phyloP scores from a whole-genome alignment of 1,284 basidiomycete genomes.

The Chiua sp. region DNA sequence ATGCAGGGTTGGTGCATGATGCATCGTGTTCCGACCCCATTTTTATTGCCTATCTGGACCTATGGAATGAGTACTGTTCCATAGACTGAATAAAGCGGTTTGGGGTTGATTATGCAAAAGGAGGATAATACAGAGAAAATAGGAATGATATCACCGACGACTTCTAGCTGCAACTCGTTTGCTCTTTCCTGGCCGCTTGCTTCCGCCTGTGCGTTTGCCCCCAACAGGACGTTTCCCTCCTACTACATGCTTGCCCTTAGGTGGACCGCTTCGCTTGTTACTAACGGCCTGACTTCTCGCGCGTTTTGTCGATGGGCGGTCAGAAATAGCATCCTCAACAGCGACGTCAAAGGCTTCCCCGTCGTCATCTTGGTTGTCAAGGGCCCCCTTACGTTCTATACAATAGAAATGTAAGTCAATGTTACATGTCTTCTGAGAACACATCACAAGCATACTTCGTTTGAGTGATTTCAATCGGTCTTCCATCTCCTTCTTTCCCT shows the following conservation, averaged over 20 bases:
- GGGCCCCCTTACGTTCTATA: conserved; percentile 81
- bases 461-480: conserved; percentile 86
- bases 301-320: conserved; percentile 69
- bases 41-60: too few relatives aligned
- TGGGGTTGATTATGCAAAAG: background rate
- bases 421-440: background rate
- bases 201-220: conserved; percentile 35
- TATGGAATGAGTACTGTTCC: background rate
- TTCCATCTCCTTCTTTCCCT: conserved; percentile 81
- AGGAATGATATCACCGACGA: conserved; percentile 27
- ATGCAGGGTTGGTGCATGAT: too few relatives aligned
- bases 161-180: conserved; percentile 57
- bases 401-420: background rate
- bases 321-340: conserved; percentile 84
- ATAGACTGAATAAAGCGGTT: background rate
- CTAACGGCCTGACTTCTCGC: conserved; percentile 41
- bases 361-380: conserved; percentile 75
- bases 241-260: conserved; percentile 13
- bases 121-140: conserved; percentile 17
- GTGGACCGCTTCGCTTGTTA: conserved; percentile 17
- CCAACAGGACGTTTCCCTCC: conserved; percentile 32
- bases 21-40: too few relatives aligned
- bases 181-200: conserved; percentile 66
- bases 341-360: conserved; percentile 86
- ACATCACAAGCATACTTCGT: conserved; percentile 62